Evolutionary conservation across 768 basidiomycete genomes (phyloP), one percentile per base, ranked within the genome.

Genomic region (Omphalotus guepiniiformis): DNA sequence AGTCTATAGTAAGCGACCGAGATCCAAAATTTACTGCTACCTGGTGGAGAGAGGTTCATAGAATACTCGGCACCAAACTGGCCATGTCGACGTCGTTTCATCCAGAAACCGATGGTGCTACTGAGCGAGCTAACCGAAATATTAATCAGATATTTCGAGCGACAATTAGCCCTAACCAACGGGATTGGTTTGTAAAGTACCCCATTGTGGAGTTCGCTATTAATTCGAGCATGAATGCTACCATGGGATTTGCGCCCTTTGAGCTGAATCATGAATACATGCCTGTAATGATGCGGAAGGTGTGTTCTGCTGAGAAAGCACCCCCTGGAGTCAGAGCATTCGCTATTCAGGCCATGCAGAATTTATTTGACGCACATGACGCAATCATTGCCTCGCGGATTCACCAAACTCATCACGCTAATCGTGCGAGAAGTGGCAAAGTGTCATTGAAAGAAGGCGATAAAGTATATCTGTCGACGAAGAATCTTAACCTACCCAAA

Each of bases 281-380:
- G 0, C 61, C 55, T 0, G 1, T 11, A 11, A 37, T 50, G 26
- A 2, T 50, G 23, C 26, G 6, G 21, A 18, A 47, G 23, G n/a
- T 39, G 7, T 2, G 29, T 13, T n/a, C 18, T 38, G 18, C 28
- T 4, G 39, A 9, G 3, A 42, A 55, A 22, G 21, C 21, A 26
- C 34, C 29, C 11, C 27, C 53, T 21, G 48, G 51, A 2, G 43
- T 50, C 3, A 12, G 36, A 0, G 40, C 27, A 1, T 67, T 67
- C 44, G 61, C 57, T 0, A 13, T 47, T 16, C 29, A 52, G 4
- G 59, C 57, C 3, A 23, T 51, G 11, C 37, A 53, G 1, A 53
- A 60, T 16, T 26, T 68, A 2, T 13, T 51, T 28, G 35, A 36
- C 3, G 67, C 67, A 0, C 65, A 68, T 28, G 57, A 70, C 32